Conservation (phyloP, 177 flowering plant species). For the Vitis hybrid region DNA sequence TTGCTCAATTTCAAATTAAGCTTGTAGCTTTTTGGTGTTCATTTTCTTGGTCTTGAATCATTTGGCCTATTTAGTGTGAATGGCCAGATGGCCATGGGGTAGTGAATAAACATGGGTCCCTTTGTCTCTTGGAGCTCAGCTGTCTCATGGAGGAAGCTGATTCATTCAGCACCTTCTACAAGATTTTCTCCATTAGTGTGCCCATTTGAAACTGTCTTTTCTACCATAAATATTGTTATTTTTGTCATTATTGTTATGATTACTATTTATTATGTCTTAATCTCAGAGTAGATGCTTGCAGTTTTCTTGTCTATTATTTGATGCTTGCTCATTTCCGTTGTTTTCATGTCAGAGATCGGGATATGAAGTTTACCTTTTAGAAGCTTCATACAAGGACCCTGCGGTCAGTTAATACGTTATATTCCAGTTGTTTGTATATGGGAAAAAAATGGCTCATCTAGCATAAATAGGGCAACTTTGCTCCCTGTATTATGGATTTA, state of each 20-base stretch:
- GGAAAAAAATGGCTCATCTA: not conserved
- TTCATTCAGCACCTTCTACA: too few relatives aligned
- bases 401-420: constrained; percentile 48
- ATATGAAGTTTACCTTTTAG: constrained; percentile 84
- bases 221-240: too few relatives aligned
- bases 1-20: too few relatives aligned
- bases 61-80: too few relatives aligned
- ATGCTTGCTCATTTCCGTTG: constrained; percentile 22
- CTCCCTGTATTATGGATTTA: not conserved
- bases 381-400: constrained; percentile 91
- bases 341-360: constrained; percentile 71
- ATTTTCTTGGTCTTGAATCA: too few relatives aligned
- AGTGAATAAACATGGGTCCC: too few relatives aligned
- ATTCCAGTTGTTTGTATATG: not conserved
- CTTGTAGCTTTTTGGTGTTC: too few relatives aligned
- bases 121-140: too few relatives aligned
- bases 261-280: not conserved
- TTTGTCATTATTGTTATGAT: not conserved
- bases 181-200: too few relatives aligned
- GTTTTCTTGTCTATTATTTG: not conserved
- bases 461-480: not conserved
- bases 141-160: too few relatives aligned
- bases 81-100: too few relatives aligned
- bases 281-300: constrained; percentile 4
- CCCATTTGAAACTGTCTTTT: too few relatives aligned